Evolutionary conservation across 2,329 filamentous ascomycete genomes (phyloP).

Genomic region (Fusarium transvaalense): DNA sequence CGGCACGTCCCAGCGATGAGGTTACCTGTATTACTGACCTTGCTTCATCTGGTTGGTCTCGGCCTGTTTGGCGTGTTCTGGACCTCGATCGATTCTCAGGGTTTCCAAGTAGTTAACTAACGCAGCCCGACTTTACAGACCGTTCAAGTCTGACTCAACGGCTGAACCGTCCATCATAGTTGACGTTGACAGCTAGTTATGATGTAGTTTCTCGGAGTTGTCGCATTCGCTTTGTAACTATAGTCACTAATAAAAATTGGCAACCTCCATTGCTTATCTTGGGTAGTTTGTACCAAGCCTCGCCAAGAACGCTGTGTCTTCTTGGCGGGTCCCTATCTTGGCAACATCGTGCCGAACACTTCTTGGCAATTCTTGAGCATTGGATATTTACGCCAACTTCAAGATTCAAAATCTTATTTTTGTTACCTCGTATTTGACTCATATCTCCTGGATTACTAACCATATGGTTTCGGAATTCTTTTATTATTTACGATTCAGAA

Average conservation of each 20-base stretch:
- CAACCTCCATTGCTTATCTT: not conserved
- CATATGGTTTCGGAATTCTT: not conserved
- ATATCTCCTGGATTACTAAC: not conserved
- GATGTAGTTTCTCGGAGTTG: not conserved
- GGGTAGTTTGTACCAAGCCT: not conserved
- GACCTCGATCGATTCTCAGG: not conserved
- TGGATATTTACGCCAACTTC: not conserved
- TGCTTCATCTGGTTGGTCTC: slow-evolving; percentile 4
- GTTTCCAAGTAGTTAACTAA: no score
- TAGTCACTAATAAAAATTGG: slow-evolving; percentile 2
- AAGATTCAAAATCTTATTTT: not conserved
- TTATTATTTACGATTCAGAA: not conserved
- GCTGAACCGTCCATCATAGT: slow-evolving; percentile 1
- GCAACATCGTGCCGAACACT: not conserved
- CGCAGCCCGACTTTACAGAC: not conserved
- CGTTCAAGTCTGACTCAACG: slow-evolving; percentile 5
- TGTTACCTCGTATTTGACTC: not conserved
- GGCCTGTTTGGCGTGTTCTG: not conserved
- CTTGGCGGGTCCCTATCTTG: not conserved
- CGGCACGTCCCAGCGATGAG: slow-evolving; percentile 21
- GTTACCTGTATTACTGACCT: slow-evolving; percentile 1
- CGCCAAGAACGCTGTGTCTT: slow-evolving; percentile 1
- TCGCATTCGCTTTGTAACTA: slow-evolving; percentile 8
- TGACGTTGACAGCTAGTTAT: not conserved
- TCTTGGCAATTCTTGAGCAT: slow-evolving; percentile 1